phyloP scores from a whole-genome alignment of 2,329 filamentous ascomycete species.

The Byssochlamys sp. region DNA sequence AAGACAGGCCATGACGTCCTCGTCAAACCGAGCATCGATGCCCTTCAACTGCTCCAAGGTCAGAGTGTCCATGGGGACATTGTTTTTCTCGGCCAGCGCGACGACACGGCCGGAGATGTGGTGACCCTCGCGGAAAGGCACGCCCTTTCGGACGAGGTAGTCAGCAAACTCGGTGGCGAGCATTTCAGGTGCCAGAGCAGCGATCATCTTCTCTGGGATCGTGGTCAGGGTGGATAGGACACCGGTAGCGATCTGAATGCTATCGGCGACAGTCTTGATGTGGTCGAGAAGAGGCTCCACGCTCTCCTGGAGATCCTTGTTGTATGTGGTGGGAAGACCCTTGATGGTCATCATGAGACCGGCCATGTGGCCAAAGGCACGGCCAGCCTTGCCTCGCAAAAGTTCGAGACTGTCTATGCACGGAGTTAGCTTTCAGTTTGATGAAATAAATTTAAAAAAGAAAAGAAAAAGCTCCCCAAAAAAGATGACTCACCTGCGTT shows the following conservation, averaged over 20 bases:
- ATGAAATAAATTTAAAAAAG: not conserved
- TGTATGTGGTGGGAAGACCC: conserved; percentile 72
- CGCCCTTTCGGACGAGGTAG: conserved; percentile 42
- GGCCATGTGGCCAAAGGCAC: conserved; percentile 71
- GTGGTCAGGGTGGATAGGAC: conserved; percentile 64
- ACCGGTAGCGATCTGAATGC: conserved; percentile 71
- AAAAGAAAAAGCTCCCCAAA: no score
- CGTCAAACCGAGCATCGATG: conserved; percentile 60
- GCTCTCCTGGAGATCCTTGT: conserved; percentile 85
- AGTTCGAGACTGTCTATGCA: conserved; percentile 57
- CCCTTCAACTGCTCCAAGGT: conserved; percentile 56
- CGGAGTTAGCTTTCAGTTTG: not conserved
- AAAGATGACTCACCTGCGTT: conserved; percentile 39
- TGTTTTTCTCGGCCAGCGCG: conserved; percentile 58
- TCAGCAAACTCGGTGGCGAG: conserved; percentile 52
- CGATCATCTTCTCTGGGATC: conserved; percentile 65
- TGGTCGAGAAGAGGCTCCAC: conserved; percentile 78
- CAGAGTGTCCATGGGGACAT: conserved; percentile 60
- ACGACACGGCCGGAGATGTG: conserved; percentile 67
- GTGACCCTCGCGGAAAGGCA: conserved; percentile 72
- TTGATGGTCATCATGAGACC: conserved; percentile 68
- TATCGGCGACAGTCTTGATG: conserved; percentile 71
- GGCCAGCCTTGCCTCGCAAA: conserved; percentile 66
- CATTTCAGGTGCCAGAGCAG: conserved; percentile 72
- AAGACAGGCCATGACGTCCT: conserved; percentile 62